phyloP scores from a whole-genome alignment of 2,329 filamentous ascomycete species.

The Aspergillus intermedius region DNA sequence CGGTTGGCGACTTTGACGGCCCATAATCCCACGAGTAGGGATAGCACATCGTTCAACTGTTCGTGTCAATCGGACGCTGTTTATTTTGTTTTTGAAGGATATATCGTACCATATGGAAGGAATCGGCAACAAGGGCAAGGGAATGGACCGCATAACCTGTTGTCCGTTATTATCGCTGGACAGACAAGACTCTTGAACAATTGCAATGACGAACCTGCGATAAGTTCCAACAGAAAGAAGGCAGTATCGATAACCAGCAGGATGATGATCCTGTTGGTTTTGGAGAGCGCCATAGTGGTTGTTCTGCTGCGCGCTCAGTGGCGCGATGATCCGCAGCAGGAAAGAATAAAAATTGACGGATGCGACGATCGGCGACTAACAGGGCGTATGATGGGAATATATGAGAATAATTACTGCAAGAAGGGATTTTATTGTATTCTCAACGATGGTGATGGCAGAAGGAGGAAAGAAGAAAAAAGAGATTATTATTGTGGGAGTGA shows the following conservation, averaged over 20 bases:
- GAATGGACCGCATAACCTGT: conserved; percentile 77
- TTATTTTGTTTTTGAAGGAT: neutral
- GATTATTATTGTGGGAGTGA: too few species aligned
- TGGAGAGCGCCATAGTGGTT: conserved; percentile 72
- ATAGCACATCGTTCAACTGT: conserved; percentile 94
- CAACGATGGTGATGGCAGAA: neutral
- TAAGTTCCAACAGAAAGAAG: conserved; percentile 87
- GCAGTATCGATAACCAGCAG: conserved; percentile 82
- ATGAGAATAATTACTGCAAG: neutral
- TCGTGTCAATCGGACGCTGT: neutral
- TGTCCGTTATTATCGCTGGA: conserved; percentile 8
- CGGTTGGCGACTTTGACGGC: conserved; percentile 84
- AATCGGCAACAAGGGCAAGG: conserved; percentile 87
- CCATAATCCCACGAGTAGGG: conserved; percentile 86
- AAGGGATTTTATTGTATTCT: neutral
- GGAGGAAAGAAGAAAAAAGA: neutral
- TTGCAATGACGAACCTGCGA: conserved; percentile 52
- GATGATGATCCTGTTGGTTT: conserved; percentile 84
- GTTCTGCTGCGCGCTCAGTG: conserved; percentile 15
- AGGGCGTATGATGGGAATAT: neutral
- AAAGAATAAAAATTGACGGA: neutral
- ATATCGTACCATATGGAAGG: conserved; percentile 83
- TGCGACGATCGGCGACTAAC: neutral
- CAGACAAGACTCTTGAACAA: neutral
- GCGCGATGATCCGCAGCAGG: conserved; percentile 14